Percentiles rank a stretch among this genome's conserved stretches.
phyloP scores from a whole-genome alignment of 2,329 filamentous ascomycete species.

The Zymoseptoria crescenta region DNA sequence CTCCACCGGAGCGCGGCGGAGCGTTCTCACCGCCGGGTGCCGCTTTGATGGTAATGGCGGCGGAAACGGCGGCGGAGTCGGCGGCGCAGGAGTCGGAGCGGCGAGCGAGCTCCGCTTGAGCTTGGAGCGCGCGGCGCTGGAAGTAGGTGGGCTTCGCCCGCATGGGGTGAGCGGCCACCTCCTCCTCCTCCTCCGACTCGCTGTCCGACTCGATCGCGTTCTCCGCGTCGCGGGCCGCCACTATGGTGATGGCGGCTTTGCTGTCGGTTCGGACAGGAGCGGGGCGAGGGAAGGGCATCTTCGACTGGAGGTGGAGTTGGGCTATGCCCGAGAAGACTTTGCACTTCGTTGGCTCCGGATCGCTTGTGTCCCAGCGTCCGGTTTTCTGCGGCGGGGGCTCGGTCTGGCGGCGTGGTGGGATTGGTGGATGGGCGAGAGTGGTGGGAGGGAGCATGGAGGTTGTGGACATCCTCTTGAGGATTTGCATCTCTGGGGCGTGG shows the following conservation, averaged over 20 bases:
- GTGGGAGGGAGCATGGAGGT: constrained; percentile 8
- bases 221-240: background rate
- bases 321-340: background rate
- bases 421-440: background rate
- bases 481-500: constrained; percentile 4
- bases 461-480: constrained; percentile 3
- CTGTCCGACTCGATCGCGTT: constrained; percentile 16
- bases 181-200: constrained; percentile 11
- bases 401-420: background rate
- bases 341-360: background rate
- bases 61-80: background rate
- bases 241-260: constrained; percentile 3
- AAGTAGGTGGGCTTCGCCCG: constrained; percentile 10
- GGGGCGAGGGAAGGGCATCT: background rate
- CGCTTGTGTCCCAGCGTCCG: constrained; percentile 4
- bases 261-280: background rate
- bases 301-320: background rate
- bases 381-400: background rate
- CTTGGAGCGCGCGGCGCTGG: constrained; percentile 8
- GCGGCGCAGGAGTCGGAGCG: background rate
- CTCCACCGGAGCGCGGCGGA: background rate
- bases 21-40: constrained; percentile 1
- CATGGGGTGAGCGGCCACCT: background rate
- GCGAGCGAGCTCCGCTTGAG: constrained; percentile 1
- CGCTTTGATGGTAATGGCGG: constrained; percentile 2